Conservation (phyloP, 1,139 yeast genomes). For the Taiozyma sp. region DNA sequence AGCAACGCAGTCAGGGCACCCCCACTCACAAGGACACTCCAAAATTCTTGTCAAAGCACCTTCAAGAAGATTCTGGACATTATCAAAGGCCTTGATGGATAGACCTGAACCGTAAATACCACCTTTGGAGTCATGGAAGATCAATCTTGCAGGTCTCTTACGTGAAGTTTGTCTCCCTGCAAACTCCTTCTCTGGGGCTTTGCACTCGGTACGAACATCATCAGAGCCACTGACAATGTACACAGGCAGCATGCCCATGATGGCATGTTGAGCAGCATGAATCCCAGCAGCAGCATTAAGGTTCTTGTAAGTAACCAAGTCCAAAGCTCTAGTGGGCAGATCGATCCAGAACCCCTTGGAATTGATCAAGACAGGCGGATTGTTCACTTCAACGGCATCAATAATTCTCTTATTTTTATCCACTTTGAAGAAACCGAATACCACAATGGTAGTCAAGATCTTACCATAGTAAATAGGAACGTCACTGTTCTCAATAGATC, state of each 20-base stretch:
- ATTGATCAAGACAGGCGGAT: conserved; percentile 67
- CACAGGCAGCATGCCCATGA: conserved; percentile 72
- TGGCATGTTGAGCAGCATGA: conserved; percentile 94
- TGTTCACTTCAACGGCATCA: conserved; percentile 89
- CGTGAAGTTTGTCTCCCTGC: conserved; percentile 64
- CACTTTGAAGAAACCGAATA: conserved; percentile 89
- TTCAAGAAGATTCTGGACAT: conserved; percentile 56
- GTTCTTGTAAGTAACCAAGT: conserved; percentile 46
- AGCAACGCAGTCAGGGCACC: conserved; percentile 87
- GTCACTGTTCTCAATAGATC: conserved; percentile 47
- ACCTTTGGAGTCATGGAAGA: conserved; percentile 79
- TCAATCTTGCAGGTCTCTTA: conserved; percentile 77
- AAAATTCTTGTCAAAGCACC: conserved; percentile 55
- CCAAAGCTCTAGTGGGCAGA: conserved; percentile 60
- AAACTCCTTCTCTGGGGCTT: conserved; percentile 94
- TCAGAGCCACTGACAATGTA: conserved; percentile 58
- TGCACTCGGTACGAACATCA: conserved; percentile 88
- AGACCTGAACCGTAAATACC: conserved; percentile 77
- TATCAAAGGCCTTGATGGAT: conserved; percentile 71
- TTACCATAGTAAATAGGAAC: conserved; percentile 72
- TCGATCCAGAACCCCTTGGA: conserved; percentile 93
- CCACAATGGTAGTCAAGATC: conserved; percentile 64
- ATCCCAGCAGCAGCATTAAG: conserved; percentile 82
- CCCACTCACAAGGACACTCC: conserved; percentile 74
- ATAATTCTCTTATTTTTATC: conserved; percentile 70